These are phyloP conservation scores for Hibiscus tridactylites DNA, from an alignment of 345 rosid species.

Conservation along the genomic window DNA sequence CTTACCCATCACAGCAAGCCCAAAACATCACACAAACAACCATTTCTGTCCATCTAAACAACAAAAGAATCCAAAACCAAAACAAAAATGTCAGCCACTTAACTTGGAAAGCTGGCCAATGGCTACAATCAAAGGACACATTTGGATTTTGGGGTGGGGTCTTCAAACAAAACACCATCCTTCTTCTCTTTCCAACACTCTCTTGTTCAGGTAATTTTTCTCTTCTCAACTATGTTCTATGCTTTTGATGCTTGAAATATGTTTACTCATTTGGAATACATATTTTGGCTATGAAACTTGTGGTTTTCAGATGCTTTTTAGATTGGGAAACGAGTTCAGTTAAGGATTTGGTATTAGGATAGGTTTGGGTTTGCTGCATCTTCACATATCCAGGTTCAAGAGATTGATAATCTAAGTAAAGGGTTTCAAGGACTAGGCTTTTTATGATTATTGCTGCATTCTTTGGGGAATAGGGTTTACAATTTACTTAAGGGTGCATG, in stretches of 20 bases:
- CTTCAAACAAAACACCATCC: neutral
- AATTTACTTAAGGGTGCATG: neutral
- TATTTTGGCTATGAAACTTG: neutral
- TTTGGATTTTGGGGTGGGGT: neutral
- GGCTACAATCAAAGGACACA: neutral
- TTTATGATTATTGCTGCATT: neutral
- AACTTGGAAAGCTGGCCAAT: neutral
- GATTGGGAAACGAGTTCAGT: neutral
- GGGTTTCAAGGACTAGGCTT: neutral
- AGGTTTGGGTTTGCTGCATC: neutral
- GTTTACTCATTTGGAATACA: neutral
- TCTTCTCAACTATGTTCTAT: neutral
- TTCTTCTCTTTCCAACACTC: neutral
- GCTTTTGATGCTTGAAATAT: neutral
- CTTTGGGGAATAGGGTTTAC: neutral
- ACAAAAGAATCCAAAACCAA: neutral
- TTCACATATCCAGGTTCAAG: neutral
- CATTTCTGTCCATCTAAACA: neutral
- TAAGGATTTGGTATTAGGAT: neutral
- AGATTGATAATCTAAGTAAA: neutral
- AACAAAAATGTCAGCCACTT: neutral
- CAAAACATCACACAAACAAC: neutral
- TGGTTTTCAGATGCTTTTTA: neutral
- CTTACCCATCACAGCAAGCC: neutral
- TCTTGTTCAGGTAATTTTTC: neutral